Evolutionary conservation across 2,329 filamentous ascomycete genomes (phyloP), one percentile per base, ranked within the genome.

Genomic region (Neocatenulostroma microsporum): DNA sequence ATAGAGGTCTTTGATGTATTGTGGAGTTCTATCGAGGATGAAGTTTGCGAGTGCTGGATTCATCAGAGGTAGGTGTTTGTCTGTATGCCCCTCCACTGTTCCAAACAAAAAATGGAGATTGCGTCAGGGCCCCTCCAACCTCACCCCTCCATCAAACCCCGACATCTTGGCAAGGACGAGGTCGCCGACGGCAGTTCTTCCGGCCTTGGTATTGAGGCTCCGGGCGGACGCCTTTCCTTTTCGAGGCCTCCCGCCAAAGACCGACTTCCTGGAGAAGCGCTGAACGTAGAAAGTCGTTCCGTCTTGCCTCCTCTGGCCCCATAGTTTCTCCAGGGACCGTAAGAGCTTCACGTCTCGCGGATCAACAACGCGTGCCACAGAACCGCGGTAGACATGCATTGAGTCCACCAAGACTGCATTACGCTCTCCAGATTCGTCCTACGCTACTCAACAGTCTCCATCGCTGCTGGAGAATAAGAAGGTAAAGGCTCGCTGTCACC

Each of bases 31-130:
- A 19, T 42, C 46, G 35, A 56, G 46, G 30, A 55, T 54, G 40
- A 53, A 53, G 34, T 57, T 51, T 28, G 52, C 52, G 26, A 57
- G 47, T 31, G 40, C 27, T 13, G 51, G 53, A 39, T 56, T 57
- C 54, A 54, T 55, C 20, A 34, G 24, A 20, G 21, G 17, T n/a
- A 15, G 12, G 17, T 11, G 20, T 13, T 24, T 12, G 19, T n/a
- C n/a, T n/a, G n/a, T n/a, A n/a, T n/a, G n/a, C n/a, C n/a, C n/a
- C n/a, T n/a, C n/a, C n/a, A n/a, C n/a, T n/a, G n/a, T n/a, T n/a
- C n/a, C n/a, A n/a, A n/a, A n/a, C n/a, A n/a, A n/a, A n/a, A n/a
- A n/a, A n/a, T n/a, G n/a, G n/a, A n/a, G n/a, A n/a, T n/a, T n/a
- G n/a, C n/a, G n/a, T n/a, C n/a, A n/a, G n/a, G n/a, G n/a, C n/a